Base-by-base conservation (phyloP, 768 basidiomycete genomes). In the Russula sp. region DNA sequence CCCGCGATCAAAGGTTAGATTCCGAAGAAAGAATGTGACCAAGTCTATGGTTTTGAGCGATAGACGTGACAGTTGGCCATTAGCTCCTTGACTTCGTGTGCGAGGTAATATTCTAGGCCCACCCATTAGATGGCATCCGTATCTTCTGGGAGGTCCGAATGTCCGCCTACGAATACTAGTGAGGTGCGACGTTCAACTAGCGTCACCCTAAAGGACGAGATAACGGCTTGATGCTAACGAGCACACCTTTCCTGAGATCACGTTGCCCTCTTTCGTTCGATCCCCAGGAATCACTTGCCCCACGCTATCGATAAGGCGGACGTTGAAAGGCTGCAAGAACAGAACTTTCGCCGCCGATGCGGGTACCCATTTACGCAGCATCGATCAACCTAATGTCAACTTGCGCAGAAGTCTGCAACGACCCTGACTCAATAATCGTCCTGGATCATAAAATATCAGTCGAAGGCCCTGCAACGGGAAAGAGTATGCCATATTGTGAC, bases 251-350 rank as follows among this genome's bases (percentile, higher is more conserved):
- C 6, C 32, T 37, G 37, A 44, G 53, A 47, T 57, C 44, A 53
- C 42, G 18, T 31, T 57, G 16, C 35, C 42, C 40, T 42, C 18
- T 32, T 6, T 8, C 6, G 5, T 16, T 31, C 44, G 34, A 45
- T n/a, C 42, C 20, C 11, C 44, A 35, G 47, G 11, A 47, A 39
- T 35, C 3, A 34, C 51, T 47, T 48, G n/a, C 35, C 50, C 18
- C 35, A 9, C 57, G 47, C 32, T 35, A 63, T 63, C 57, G 62
- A 63, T 63, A 63, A 63, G 62, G 51, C 27, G 51, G 50, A 58
- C 16, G 62, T 52, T n/a, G 42, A 37, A 44, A 32, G 51, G n/a
- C 56, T 37, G 39, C 49, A 16, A 27, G 18, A 31, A 57, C 56
- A 20, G 31, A 58, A 53, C 45, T 31, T 40, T 45, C 31, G 56